These are phyloP conservation scores for Carex kokanica DNA, from an alignment of 176 grass and related monocot species.

Conservation along the genomic window DNA sequence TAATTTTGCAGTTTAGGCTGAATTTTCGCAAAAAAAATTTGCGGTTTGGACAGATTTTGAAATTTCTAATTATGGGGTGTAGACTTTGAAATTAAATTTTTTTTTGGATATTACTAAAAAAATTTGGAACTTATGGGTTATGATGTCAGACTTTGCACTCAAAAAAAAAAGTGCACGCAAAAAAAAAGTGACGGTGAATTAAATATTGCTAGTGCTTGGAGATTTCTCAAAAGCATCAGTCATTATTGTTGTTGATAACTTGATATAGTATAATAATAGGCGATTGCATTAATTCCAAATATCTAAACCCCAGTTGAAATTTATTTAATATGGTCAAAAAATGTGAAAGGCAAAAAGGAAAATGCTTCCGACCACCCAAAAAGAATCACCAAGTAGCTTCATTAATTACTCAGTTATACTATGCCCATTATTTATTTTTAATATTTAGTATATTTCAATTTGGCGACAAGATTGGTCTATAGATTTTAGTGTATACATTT, in stretches of 20 bases:
- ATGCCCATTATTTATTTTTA: not conserved
- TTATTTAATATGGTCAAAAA: not conserved
- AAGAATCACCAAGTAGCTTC: not conserved
- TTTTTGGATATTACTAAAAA: too few relatives aligned
- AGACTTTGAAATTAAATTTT: too few relatives aligned
- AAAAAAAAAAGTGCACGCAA: not conserved
- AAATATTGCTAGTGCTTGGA: not conserved
- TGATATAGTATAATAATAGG: not conserved
- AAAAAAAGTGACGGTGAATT: not conserved
- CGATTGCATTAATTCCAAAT: not conserved
- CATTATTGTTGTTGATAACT: not conserved
- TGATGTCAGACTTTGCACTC: not conserved
- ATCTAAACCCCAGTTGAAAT: not conserved
- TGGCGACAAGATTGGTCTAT: not conserved
- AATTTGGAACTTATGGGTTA: too few relatives aligned
- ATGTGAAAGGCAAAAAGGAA: not conserved
- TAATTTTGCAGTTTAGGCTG: too few relatives aligned
- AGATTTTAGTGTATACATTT: not conserved
- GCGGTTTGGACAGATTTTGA: too few relatives aligned
- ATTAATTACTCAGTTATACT: not conserved
- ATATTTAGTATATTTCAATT: not conserved
- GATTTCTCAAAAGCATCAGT: not conserved
- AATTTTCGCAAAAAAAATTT: too few relatives aligned
- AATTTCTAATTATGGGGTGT: too few relatives aligned
- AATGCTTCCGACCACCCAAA: not conserved